Percentiles rank a stretch among this genome's conserved stretches.
Conservation (phyloP, 1,284 basidiomycete genomes). For the Ustilago trichophora region DNA sequence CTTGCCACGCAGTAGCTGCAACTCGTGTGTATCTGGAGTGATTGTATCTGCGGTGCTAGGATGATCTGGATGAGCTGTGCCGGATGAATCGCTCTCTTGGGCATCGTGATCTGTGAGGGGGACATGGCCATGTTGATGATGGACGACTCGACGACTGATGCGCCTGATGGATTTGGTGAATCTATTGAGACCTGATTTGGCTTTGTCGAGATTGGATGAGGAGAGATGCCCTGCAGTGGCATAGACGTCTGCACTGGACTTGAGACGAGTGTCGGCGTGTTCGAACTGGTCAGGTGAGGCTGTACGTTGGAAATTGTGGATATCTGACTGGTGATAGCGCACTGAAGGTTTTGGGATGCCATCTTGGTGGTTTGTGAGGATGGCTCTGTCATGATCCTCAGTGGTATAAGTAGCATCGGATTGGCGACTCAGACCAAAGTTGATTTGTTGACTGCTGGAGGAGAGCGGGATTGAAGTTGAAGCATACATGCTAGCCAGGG, state of each 20-base stretch:
- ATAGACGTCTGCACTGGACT: slow-evolving; percentile 46
- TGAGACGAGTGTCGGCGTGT: slow-evolving; percentile 15
- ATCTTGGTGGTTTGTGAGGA: slow-evolving; percentile 29
- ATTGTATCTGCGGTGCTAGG: neutral
- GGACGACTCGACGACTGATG: slow-evolving; percentile 82
- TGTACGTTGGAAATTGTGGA: slow-evolving; percentile 13
- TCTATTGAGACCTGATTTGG: slow-evolving; percentile 42
- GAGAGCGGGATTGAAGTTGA: neutral
- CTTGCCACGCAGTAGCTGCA: slow-evolving; percentile 74
- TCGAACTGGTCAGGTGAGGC: slow-evolving; percentile 39
- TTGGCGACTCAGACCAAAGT: slow-evolving; percentile 9
- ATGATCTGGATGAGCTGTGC: slow-evolving; percentile 2
- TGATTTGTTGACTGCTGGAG: slow-evolving; percentile 14
- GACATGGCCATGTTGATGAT: slow-evolving; percentile 68
- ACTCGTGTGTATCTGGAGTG: slow-evolving; percentile 14
- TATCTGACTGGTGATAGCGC: slow-evolving; percentile 12
- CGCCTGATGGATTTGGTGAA: slow-evolving; percentile 70
- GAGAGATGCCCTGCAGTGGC: slow-evolving; percentile 18
- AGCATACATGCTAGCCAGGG: neutral
- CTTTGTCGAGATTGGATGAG: slow-evolving; percentile 14
- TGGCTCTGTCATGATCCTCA: slow-evolving; percentile 32
- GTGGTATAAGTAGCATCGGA: slow-evolving; percentile 27
- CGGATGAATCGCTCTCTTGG: slow-evolving; percentile 42
- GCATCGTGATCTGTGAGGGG: slow-evolving; percentile 41
- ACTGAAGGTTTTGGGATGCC: slow-evolving; percentile 1